These are phyloP conservation scores for Fusarium oligoseptatum DNA, from an alignment of 2,329 filamentous ascomycete species.

Conservation along the genomic window DNA sequence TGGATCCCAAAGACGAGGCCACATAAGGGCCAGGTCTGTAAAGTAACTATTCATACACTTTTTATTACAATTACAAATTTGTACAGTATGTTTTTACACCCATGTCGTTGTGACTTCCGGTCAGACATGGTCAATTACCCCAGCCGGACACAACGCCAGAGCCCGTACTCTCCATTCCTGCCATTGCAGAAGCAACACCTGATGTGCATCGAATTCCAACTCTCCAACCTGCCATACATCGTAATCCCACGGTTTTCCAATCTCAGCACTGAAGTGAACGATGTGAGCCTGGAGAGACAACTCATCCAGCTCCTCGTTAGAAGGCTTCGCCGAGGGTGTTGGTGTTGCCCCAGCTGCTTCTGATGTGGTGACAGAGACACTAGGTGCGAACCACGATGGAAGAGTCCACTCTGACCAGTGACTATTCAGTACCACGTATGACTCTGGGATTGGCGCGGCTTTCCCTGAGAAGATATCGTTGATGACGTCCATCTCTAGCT, in stretches of 20 bases:
- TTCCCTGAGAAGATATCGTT: conserved; percentile 23
- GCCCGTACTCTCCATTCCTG: conserved; percentile 27
- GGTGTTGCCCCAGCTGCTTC: background rate
- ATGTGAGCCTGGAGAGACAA: conserved; percentile 28
- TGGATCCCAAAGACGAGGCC: background rate
- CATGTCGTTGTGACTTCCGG: background rate
- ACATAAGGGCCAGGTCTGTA: background rate
- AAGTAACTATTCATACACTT: background rate
- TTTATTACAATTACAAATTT: background rate
- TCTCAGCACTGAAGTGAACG: conserved; percentile 26
- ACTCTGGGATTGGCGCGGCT: conserved; percentile 8
- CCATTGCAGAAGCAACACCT: conserved; percentile 29
- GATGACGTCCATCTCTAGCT: conserved; percentile 39
- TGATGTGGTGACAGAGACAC: background rate
- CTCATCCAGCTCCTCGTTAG: conserved; percentile 21
- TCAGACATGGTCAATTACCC: conserved; percentile 23
- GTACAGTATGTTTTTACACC: background rate
- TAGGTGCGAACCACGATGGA: conserved; percentile 27
- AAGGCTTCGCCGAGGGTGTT: background rate
- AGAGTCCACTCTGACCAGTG: conserved; percentile 38
- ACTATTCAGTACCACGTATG: conserved; percentile 29
- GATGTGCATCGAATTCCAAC: conserved; percentile 20
- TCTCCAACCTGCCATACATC: conserved; percentile 13
- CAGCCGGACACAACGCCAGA: conserved; percentile 16
- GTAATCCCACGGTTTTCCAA: conserved; percentile 31